Conservation (phyloP, 2,329 filamentous ascomycete species). For the Colletotrichum simmondsii region DNA sequence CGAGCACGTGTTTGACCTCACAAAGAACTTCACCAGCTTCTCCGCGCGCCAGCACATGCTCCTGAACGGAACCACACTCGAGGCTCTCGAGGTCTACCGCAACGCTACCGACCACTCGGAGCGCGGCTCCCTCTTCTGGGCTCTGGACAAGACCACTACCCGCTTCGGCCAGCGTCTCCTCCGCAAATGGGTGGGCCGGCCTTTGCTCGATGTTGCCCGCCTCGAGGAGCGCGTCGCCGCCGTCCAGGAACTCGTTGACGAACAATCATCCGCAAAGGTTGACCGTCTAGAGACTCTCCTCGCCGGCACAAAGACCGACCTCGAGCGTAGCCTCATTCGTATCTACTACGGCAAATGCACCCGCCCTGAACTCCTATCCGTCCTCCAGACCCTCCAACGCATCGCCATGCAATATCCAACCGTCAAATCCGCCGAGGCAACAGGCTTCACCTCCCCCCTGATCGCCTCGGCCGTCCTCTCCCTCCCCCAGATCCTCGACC, state of each 20-base stretch:
- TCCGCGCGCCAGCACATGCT: constrained; percentile 95
- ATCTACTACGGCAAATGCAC: constrained; percentile 98
- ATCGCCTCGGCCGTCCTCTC: constrained; percentile 78
- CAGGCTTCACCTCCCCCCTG: constrained; percentile 77
- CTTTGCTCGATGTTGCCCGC: constrained; percentile 78
- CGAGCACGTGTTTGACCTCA: constrained; percentile 94
- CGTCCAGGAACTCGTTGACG: constrained; percentile 84
- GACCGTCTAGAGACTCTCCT: constrained; percentile 82
- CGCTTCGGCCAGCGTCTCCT: constrained; percentile 88
- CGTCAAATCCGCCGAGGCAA: constrained; percentile 72
- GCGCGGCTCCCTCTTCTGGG: constrained; percentile 95
- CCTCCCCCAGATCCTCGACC: constrained; percentile 80
- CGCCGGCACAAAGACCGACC: constrained; percentile 77
- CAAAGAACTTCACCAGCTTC: constrained; percentile 97
- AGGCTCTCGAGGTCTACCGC: constrained; percentile 93
- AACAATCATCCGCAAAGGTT: constrained; percentile 72
- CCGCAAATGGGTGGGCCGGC: constrained; percentile 94
- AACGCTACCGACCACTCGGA: constrained; percentile 89
- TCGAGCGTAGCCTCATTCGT: constrained; percentile 92
- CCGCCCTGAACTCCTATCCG: constrained; percentile 84
- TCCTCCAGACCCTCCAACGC: constrained; percentile 85
- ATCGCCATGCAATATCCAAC: constrained; percentile 82
- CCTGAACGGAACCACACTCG: constrained; percentile 92
- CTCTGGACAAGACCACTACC: constrained; percentile 90
- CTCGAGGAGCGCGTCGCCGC: constrained; percentile 85